Conservation (phyloP, 352 stramenopile genomes). For the Proteromonas lacertae region DNA sequence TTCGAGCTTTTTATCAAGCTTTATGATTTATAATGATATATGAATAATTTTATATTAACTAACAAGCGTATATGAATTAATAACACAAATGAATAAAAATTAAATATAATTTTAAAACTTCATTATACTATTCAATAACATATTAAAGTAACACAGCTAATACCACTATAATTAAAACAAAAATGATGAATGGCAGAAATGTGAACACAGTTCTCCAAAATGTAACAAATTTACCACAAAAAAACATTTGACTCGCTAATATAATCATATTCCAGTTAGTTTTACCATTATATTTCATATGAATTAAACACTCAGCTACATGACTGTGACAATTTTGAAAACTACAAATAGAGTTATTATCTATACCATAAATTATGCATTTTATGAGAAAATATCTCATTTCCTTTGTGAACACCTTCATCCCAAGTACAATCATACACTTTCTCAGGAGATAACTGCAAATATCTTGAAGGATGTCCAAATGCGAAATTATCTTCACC, state of each 20-base stretch:
- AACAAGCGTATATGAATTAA: no score
- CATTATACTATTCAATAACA: no score
- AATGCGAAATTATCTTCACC: no score
- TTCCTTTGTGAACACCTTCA: constrained; percentile 26
- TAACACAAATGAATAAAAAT: no score
- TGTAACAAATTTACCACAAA: constrained; percentile 9
- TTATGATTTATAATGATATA: no score
- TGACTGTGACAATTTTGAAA: constrained; percentile 75
- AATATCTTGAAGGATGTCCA: constrained; percentile 34
- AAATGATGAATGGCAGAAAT: constrained; percentile 10
- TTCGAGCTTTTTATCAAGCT: no score
- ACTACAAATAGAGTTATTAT: no score
- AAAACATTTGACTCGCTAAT: constrained; percentile 13
- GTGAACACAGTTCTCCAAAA: constrained; percentile 7
- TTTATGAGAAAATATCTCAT: constrained; percentile 32
- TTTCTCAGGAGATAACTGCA: constrained; percentile 26
- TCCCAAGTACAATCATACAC: constrained; percentile 25
- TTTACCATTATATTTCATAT: constrained; percentile 8
- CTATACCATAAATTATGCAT: constrained; percentile 72
- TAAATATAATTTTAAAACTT: no score
- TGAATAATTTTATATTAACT: no score
- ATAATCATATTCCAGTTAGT: constrained; percentile 4
- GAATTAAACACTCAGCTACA: constrained; percentile 20
- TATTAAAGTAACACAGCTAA: no score
- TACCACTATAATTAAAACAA: no score